A percentile compares a stretch with the other conserved stretches of the same genome.
Conservation (phyloP, 345 rosid genomes). For the Moricandia arvensis region DNA sequence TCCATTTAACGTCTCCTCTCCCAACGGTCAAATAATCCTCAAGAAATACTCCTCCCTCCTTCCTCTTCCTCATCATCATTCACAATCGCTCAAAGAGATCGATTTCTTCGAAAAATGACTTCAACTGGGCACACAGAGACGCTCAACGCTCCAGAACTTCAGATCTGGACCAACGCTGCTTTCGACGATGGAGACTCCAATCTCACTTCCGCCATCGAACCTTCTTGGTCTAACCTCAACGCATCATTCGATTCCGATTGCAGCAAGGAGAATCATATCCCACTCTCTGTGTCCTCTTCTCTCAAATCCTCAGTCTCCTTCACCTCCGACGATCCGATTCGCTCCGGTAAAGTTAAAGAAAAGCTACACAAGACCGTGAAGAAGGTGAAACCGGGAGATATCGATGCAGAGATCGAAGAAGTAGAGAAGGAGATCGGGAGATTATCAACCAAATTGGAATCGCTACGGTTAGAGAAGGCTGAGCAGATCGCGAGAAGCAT, state of each 20-base stretch:
- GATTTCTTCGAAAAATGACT: conserved; percentile 43
- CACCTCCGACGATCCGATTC: conserved; percentile 35
- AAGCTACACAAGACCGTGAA: conserved; percentile 27
- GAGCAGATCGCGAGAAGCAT: conserved; percentile 45
- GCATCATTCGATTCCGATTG: conserved; percentile 56
- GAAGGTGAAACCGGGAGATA: conserved; percentile 33
- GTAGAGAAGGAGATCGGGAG: conserved; percentile 74
- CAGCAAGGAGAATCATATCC: conserved; percentile 30
- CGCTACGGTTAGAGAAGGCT: conserved; percentile 70
- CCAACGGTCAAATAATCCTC: conserved; percentile 69
- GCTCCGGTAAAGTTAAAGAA: conserved; percentile 36
- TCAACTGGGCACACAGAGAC: conserved; percentile 49
- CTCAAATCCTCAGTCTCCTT: conserved; percentile 20
- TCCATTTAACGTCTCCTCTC: conserved; percentile 52
- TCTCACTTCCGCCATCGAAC: conserved; percentile 40
- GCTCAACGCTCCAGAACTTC: conserved; percentile 51
- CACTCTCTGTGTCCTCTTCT: conserved; percentile 2
- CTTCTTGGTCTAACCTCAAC: conserved; percentile 53
- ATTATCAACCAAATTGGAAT: conserved; percentile 62
- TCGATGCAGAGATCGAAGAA: conserved; percentile 78
- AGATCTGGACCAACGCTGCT: conserved; percentile 91
- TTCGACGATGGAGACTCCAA: conserved; percentile 74
- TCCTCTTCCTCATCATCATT: neutral
- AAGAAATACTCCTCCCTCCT: conserved; percentile 35
- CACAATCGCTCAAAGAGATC: neutral